Base-by-base conservation (phyloP, 805 yeast species). In the Priceomyces haplophilus region DNA sequence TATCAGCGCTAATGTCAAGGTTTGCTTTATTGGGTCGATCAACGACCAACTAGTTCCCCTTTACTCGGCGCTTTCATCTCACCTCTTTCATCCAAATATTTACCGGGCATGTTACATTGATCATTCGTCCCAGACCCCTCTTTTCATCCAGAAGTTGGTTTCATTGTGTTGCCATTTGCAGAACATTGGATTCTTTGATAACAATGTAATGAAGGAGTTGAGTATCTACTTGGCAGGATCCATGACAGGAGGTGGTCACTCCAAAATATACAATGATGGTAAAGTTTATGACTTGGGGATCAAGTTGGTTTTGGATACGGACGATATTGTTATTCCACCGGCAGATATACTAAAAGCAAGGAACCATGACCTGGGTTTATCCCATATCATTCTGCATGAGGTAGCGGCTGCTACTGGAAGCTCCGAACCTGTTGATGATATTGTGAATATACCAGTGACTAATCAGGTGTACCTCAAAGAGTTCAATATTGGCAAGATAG, bases 1-100 rank as follows among this genome's bases (percentile, higher is more conserved):
- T 21, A 75, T 90, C 13, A 71, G 75, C 7, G 77, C 80, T 46
- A 86, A 90, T 47, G 88, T 83, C 29, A 90, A 89, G 56, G 57
- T 91, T 4, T 78, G 88, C 7, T 83, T 85, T 55, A 82, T 90
- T 21, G 98, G 97, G 0, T 87, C 96, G 0, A 80, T 89, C 20
- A 88, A 93, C 59, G 99, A 93, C 62, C 99, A 89, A 62, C 63
- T 93, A 54, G 97, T 91, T 2, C 99, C 99, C 3, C 63, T 91
- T 11, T 91, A 90, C 56, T 89, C 97, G 0, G 83, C 97, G 0
- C 73, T 84, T 8, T 89, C 96, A 35, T 72, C 83, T 1, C 95
- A 89, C 61, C 75, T 86, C 1, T 76, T 77, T 50, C 99, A 91
- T 66, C 98, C 99, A 3, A 87, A 89, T 61, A 80, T 91, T 12